Percentiles rank a stretch among this genome's conserved stretches.
Evolutionary conservation across 2,329 filamentous ascomycete genomes (phyloP).

Genomic region (Torrubiella hemipterigena): DNA sequence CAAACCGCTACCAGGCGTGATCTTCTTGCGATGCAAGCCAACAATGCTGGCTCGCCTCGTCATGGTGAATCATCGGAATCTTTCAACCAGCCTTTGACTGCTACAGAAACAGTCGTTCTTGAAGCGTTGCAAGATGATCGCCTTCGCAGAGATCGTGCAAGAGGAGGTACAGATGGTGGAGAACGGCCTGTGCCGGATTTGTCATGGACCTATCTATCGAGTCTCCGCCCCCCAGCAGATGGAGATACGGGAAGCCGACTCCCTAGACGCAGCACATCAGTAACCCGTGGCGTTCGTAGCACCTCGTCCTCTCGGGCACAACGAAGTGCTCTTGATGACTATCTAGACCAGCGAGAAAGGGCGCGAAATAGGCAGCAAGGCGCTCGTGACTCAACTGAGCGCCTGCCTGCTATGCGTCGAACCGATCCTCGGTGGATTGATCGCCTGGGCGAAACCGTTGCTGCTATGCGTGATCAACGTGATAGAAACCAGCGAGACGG

Average conservation of each 20-base stretch:
- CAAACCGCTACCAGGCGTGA: conserved; percentile 13
- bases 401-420: conserved; percentile 11
- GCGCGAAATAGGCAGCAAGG: conserved; percentile 20
- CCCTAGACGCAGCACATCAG: conserved; percentile 22
- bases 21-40: not conserved
- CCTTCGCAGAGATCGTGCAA: conserved; percentile 32
- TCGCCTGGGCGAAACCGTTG: conserved; percentile 21
- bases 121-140: conserved; percentile 44
- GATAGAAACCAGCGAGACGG: conserved; percentile 25
- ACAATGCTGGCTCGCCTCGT: conserved; percentile 12
- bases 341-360: conserved; percentile 24
- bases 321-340: no score
- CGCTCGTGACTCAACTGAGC: conserved; percentile 14
- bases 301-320: conserved; percentile 24
- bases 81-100: conserved; percentile 34
- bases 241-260: conserved; percentile 15
- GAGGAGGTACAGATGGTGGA: conserved; percentile 14
- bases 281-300: conserved; percentile 26
- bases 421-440: conserved; percentile 22
- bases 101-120: conserved; percentile 43
- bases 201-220: conserved; percentile 10
- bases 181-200: conserved; percentile 8
- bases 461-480: conserved; percentile 21
- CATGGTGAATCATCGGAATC: conserved; percentile 1
- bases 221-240: conserved; percentile 8